A percentile compares a stretch with the other conserved stretches of the same genome.
These are phyloP conservation scores for Penicillium decumbens DNA, from an alignment of 2,329 filamentous ascomycete genomes.

Conservation along the genomic window DNA sequence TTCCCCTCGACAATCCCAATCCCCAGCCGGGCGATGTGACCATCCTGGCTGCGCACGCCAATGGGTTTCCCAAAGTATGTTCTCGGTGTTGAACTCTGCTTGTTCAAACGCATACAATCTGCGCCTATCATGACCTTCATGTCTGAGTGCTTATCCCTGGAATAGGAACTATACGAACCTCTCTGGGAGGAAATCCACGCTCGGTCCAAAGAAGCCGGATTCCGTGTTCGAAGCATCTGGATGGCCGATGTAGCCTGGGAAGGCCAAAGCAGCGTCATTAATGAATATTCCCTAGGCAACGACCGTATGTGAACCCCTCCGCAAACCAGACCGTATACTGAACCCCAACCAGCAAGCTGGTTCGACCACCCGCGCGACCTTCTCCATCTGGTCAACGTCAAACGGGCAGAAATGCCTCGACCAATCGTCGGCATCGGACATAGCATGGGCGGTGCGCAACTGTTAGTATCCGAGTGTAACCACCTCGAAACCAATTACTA, in stretches of 20 bases:
- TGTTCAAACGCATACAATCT: not conserved
- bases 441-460: slow-evolving; percentile 75
- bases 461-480: slow-evolving; percentile 40
- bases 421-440: slow-evolving; percentile 83
- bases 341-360: slow-evolving; percentile 63
- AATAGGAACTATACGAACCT: slow-evolving; percentile 82
- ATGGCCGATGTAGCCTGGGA: slow-evolving; percentile 86
- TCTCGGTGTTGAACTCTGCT: not conserved
- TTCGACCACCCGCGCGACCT: slow-evolving; percentile 80
- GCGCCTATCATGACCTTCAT: not conserved
- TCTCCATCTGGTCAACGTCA: slow-evolving; percentile 76
- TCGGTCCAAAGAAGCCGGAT: slow-evolving; percentile 53
- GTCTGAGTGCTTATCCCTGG: slow-evolving; percentile 3
- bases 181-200: slow-evolving; percentile 78
- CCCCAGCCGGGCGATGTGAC: slow-evolving; percentile 74
- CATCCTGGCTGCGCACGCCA: slow-evolving; percentile 81
- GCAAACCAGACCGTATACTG: slow-evolving; percentile 7
- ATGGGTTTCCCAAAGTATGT: slow-evolving; percentile 80
- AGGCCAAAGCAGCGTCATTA: slow-evolving; percentile 71
- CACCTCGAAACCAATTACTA: slow-evolving; percentile 1
- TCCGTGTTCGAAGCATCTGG: slow-evolving; percentile 77
- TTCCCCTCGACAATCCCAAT: slow-evolving; percentile 63
- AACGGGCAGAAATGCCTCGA: slow-evolving; percentile 71
- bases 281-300: slow-evolving; percentile 71
- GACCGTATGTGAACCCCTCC: slow-evolving; percentile 59